Evolutionary conservation across 163 green algal genomes (phyloP), one percentile per base, ranked within the genome.

Genomic region (Chlorella variabilis): DNA sequence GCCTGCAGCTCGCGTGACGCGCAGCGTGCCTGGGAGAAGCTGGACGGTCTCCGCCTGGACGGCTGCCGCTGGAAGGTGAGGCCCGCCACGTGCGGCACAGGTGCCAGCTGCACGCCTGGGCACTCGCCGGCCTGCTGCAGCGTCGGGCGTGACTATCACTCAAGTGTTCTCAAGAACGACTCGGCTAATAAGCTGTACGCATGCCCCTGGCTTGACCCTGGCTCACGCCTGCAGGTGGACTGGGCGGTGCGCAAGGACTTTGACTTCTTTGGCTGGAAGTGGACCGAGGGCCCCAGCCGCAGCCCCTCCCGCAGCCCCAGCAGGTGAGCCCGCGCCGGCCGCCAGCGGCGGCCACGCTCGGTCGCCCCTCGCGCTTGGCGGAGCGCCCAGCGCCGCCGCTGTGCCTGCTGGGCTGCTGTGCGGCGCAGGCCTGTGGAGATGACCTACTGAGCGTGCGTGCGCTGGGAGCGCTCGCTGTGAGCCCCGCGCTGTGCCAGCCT

Each of bases 251-350:
- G 33, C 33, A 80, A 80, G 56, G 73, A 71, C 38, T 68, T 56
- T 67, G 74, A 80, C 45, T 89, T 87, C 49, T 83, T 89, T 59
- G 78, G 73, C 27, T 89, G 84, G 84, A 87, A 87, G 49, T 81
- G 76, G 63, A 83, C 54, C 17, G 81, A 87, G 68, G 66, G 51
- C 31, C 13, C 17, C 38, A 13, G 11, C 41, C 59, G 41, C 41
- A 58, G n/a, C 31, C 39, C 56, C 29, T 67, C 31, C 56, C 31
- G n/a, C 33, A 76, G 58, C 56, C 54, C 69, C 21, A 73, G 75
- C 75, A 83, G 67, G 66, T 77, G 61, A 75, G 66, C 2, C 36
- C 41, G 45, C 8, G 45, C 27, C 5, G 9, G 45, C 4, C 29
- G 59, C 27, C 29, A 39, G 59, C 59, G 38, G 59, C 59, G 18